Evolutionary conservation across 768 basidiomycete species (phyloP).

Genomic region (Rhodotorula paludigena): DNA sequence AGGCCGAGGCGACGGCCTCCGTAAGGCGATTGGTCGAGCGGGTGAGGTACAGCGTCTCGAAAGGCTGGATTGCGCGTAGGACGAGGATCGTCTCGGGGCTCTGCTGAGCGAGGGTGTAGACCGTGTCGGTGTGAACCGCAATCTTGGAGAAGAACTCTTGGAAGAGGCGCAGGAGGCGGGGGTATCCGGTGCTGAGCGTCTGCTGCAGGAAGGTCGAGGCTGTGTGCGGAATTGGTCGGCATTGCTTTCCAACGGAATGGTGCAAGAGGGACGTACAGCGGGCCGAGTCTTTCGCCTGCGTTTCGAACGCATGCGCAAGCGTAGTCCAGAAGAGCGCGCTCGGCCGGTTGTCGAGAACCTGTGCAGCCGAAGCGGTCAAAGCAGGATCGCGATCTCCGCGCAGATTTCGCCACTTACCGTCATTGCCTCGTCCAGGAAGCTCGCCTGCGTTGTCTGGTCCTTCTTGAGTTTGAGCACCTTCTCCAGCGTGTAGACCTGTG

Average conservation of each 20-base stretch:
- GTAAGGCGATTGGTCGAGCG: slow-evolving; percentile 76
- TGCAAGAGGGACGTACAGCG: slow-evolving; percentile 56
- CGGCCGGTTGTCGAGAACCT: slow-evolving; percentile 86
- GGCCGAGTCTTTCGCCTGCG: slow-evolving; percentile 69
- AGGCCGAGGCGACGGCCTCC: slow-evolving; percentile 71
- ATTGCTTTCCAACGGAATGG: neutral
- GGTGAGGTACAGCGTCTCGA: slow-evolving; percentile 83
- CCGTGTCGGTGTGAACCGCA: slow-evolving; percentile 88
- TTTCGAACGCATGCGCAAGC: slow-evolving; percentile 72
- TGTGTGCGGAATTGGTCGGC: slow-evolving; percentile 44
- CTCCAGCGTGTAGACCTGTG: slow-evolving; percentile 85
- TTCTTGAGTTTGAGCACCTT: slow-evolving; percentile 86
- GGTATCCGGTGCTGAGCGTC: slow-evolving; percentile 78
- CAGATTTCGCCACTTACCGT: slow-evolving; percentile 55
- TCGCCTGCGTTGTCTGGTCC: slow-evolving; percentile 66
- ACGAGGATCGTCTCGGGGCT: slow-evolving; percentile 92
- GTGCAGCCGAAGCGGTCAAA: neutral
- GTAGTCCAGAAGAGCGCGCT: slow-evolving; percentile 87
- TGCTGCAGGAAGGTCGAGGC: slow-evolving; percentile 87
- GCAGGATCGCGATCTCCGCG: neutral
- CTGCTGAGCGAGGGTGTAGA: slow-evolving; percentile 76
- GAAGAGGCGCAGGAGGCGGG: slow-evolving; percentile 78
- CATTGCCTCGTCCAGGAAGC: slow-evolving; percentile 91
- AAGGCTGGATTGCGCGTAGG: slow-evolving; percentile 71
- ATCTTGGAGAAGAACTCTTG: slow-evolving; percentile 97